Evolutionary conservation across 2,329 filamentous ascomycete genomes (phyloP).

Genomic region (Xenosphaeropsis pyriputrescens): DNA sequence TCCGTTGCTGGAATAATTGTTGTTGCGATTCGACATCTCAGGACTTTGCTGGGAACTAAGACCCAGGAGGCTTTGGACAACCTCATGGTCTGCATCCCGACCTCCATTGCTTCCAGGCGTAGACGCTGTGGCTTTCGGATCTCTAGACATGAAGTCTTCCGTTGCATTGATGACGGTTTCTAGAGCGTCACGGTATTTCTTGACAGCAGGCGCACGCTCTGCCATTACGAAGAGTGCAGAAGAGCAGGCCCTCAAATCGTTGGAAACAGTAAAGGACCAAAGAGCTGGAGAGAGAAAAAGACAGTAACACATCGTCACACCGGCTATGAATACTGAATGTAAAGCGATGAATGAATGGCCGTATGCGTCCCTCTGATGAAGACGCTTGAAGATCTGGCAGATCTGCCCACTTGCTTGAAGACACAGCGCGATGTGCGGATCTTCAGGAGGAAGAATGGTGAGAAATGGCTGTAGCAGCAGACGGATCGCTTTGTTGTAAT

Average conservation of each 20-base stretch:
- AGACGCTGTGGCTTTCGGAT: too few relatives aligned
- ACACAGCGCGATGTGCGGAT: conserved; percentile 29
- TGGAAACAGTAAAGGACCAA: conserved; percentile 13
- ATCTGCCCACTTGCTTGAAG: conserved; percentile 23
- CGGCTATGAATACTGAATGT: conserved; percentile 26
- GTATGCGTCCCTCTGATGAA: conserved; percentile 24
- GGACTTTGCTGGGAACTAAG: neutral
- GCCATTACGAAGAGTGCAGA: conserved; percentile 30
- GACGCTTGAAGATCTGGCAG: conserved; percentile 25
- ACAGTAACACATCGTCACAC: conserved; percentile 21
- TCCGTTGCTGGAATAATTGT: neutral
- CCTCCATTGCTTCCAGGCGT: neutral
- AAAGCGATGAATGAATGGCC: conserved; percentile 27
- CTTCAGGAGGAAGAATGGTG: conserved; percentile 25
- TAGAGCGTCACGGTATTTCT: conserved; percentile 26
- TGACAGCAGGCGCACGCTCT: conserved; percentile 26
- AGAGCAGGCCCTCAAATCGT: conserved; percentile 21
- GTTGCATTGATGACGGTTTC: conserved; percentile 24
- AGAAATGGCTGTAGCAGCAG: conserved; percentile 34
- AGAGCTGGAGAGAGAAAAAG: conserved; percentile 12
- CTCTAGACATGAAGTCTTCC: conserved; percentile 19
- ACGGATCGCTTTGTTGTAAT: conserved; percentile 33
- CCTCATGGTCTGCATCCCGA: neutral
- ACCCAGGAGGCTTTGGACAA: conserved; percentile 1
- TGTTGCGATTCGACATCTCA: neutral